Base-by-base conservation (phyloP, 169 alveolate genomes). In the Plasmodium reichenowi region DNA sequence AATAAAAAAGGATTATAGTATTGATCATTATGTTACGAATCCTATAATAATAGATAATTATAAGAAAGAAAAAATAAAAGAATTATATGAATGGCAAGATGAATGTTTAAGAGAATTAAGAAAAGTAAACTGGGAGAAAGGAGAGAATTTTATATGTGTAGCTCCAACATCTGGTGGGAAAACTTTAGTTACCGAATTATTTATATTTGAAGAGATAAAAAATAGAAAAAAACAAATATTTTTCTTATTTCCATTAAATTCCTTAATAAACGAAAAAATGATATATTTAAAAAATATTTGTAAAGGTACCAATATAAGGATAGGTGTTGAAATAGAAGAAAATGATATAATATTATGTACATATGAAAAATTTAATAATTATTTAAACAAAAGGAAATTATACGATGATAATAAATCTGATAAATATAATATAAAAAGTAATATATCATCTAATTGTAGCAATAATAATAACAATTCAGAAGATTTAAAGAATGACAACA, bases 131-230 rank as follows among this genome's bases (percentile, higher is more conserved):
- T 80, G 90, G 90, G 73, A 80, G 2, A 47, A 67, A 22, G 67
- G 90, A 15, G 90, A 80, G 70, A 54, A 71, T 10, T 80, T 80
- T 60, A 13, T 80, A 5, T 80, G 20, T 67, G 90, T 80, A 2
- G 90, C 90, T 5, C 90, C 80, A 32, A 80, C 90, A 1, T 80
- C 90, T 10, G 90, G 90, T 3, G 90, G 90, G 0, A 80, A 80
- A 68, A 80, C 90, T 0, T 71, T 80, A 43, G 83, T 80, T 15
- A 58, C 90, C 9, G 90, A 80, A 68, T 67, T 80, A 15, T 80
- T 66, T 56, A 73, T 63, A 8, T 80, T 80, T 68, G 90, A 80
- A 62, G 68, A 80, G 17, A 54, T 80, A 17, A 17, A 80, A 68
- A 67, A 68, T 26, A 50, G 47, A 17, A 72, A 68, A 13, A 26